Conservation (phyloP, 2,329 filamentous ascomycete genomes). For the Aureobasidium leucospermi region DNA sequence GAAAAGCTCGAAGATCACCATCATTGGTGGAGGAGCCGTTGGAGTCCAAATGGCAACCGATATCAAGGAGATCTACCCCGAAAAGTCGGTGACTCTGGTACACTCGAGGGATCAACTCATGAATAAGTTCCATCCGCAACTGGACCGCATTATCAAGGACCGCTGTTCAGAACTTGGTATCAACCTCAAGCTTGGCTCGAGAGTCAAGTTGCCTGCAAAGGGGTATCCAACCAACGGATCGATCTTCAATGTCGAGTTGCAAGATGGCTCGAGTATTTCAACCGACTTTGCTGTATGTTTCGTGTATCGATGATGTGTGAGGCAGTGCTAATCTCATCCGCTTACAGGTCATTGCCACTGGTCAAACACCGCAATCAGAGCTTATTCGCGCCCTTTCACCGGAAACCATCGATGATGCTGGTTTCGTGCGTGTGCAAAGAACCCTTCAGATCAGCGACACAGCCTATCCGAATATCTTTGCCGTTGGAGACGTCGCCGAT, state of each 20-base stretch:
- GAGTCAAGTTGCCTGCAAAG: slow-evolving; percentile 21
- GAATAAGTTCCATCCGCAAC: slow-evolving; percentile 41
- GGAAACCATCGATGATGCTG: slow-evolving; percentile 12
- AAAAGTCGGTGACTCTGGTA: slow-evolving; percentile 50
- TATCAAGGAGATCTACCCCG: slow-evolving; percentile 48
- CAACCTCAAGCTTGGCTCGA: slow-evolving; percentile 40
- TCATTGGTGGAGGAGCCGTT: slow-evolving; percentile 51
- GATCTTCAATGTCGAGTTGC: slow-evolving; percentile 34
- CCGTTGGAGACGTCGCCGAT: slow-evolving; percentile 57
- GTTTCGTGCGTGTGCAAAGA: slow-evolving; percentile 39
- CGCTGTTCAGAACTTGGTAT: slow-evolving; percentile 43
- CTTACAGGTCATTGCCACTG: slow-evolving; percentile 50
- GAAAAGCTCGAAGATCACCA: slow-evolving; percentile 5
- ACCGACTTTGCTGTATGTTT: slow-evolving; percentile 44
- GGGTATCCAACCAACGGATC: slow-evolving; percentile 21
- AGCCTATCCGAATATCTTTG: slow-evolving; percentile 48
- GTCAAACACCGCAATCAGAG: slow-evolving; percentile 50
- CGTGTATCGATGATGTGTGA: too few species aligned
- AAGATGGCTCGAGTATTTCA: slow-evolving; percentile 37
- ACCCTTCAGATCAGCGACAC: slow-evolving; percentile 51
- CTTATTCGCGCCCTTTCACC: slow-evolving; percentile 42
- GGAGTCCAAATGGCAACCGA: slow-evolving; percentile 57
- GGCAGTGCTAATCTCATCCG: too few species aligned
- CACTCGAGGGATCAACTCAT: slow-evolving; percentile 51
- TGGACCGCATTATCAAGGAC: slow-evolving; percentile 34